A percentile compares a stretch with the other conserved stretches of the same genome.
Evolutionary conservation across 2,329 filamentous ascomycete species (phyloP).

Genomic region (Pseudopyrenochaeta lycopersici): DNA sequence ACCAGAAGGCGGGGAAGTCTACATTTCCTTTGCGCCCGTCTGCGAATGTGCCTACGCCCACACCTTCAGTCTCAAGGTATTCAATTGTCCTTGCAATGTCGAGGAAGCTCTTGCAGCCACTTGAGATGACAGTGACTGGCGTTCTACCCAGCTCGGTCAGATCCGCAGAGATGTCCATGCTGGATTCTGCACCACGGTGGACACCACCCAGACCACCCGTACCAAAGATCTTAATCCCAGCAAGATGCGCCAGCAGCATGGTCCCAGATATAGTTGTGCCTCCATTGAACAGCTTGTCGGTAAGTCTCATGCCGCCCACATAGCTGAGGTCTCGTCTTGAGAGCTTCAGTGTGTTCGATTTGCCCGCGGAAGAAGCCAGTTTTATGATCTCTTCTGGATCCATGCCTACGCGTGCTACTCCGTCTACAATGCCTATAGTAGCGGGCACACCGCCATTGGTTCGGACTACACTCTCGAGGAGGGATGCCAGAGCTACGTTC

Average conservation of each 20-base stretch:
- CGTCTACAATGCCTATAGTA: conserved; percentile 87
- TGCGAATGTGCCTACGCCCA: conserved; percentile 87
- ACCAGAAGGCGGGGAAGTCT: conserved; percentile 94
- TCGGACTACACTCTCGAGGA: conserved; percentile 83
- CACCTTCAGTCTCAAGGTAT: conserved; percentile 76
- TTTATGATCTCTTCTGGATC: conserved; percentile 74
- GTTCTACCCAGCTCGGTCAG: conserved; percentile 92
- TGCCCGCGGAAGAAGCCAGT: conserved; percentile 71
- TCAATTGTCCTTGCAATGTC: conserved; percentile 92
- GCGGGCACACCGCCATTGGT: conserved; percentile 81
- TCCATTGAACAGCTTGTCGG: conserved; percentile 77
- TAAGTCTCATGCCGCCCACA: conserved; percentile 75
- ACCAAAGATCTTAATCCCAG: conserved; percentile 91
- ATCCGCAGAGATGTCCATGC: conserved; percentile 94
- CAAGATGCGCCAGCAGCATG: conserved; percentile 85
- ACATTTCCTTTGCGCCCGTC: conserved; percentile 77
- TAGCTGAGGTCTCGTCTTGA: conserved; percentile 88
- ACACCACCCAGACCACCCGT: conserved; percentile 95
- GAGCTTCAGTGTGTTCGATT: conserved; percentile 77
- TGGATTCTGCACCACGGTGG: conserved; percentile 84
- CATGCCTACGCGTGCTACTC: conserved; percentile 83
- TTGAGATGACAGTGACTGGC: conserved; percentile 85
- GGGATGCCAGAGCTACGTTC: conserved; percentile 77
- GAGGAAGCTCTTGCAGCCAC: conserved; percentile 94
- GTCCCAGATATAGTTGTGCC: conserved; percentile 95